Percentiles rank a stretch among this genome's conserved stretches.
Conservation (phyloP, 352 stramenopile genomes). For the Globisporangium rhizosaccharum region DNA sequence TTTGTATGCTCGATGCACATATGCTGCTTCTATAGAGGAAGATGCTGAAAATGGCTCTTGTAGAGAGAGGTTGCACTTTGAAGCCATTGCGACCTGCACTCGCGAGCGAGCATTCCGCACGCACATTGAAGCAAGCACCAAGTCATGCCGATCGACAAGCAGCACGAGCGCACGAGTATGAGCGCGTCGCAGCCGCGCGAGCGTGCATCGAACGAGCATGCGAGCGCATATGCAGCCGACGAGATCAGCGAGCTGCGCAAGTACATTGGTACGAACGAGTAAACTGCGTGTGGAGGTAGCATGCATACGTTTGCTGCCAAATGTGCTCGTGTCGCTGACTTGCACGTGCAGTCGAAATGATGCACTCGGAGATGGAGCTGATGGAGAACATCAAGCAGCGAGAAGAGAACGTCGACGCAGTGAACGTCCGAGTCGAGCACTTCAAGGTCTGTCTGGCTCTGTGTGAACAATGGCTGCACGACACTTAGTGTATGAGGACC, state of each 20-base stretch:
- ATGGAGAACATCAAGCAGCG: slow-evolving; percentile 65
- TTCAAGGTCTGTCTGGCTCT: slow-evolving; percentile 43
- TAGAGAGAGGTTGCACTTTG: slow-evolving; percentile 3
- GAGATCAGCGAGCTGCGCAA: slow-evolving; percentile 62
- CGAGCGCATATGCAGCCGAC: slow-evolving; percentile 13
- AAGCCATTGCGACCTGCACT: neutral
- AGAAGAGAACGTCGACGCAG: slow-evolving; percentile 38
- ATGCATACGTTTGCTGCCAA: neutral
- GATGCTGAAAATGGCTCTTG: neutral
- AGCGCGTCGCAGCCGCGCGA: neutral
- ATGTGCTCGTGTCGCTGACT: neutral
- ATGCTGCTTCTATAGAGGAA: neutral
- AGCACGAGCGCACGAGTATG: neutral
- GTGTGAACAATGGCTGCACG: neutral
- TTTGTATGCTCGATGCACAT: neutral
- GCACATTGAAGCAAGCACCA: neutral
- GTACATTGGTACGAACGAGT: slow-evolving; percentile 41
- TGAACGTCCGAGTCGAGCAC: slow-evolving; percentile 40
- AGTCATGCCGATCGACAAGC: neutral
- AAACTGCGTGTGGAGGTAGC: neutral
- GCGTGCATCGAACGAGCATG: neutral
- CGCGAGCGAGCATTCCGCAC: neutral
- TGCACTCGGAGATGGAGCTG: slow-evolving; percentile 69
- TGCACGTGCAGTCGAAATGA: slow-evolving; percentile 53
- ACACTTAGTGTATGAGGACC: neutral